A percentile compares a stretch with the other conserved stretches of the same genome.
Evolutionary conservation across 345 rosid species (phyloP).

Genomic region (Ricinus communis): DNA sequence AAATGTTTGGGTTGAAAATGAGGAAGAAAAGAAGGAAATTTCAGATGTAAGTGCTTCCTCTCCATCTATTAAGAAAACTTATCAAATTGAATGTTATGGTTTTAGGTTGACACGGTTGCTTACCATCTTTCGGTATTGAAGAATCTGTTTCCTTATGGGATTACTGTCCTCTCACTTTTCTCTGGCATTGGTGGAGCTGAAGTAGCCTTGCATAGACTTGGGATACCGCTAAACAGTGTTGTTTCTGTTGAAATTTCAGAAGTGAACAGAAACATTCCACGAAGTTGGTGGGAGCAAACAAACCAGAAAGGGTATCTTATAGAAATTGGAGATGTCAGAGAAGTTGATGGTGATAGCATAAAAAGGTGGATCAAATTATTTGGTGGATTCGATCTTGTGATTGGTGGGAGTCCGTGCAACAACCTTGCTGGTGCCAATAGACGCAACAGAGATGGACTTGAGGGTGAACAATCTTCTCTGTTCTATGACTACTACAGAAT

Average conservation of each 20-base stretch:
- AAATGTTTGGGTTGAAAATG: too few species aligned
- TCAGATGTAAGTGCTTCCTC: too few species aligned
- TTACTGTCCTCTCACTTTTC: slow-evolving; percentile 28
- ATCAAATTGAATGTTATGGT: neutral
- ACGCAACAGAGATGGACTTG: slow-evolving; percentile 26
- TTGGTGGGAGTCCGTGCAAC: slow-evolving; percentile 31
- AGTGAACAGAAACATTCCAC: slow-evolving; percentile 17
- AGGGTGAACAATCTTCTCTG: slow-evolving; percentile 32
- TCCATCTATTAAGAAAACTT: neutral
- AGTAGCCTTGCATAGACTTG: slow-evolving; percentile 27
- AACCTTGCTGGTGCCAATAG: slow-evolving; percentile 32
- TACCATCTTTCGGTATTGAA: slow-evolving; percentile 23
- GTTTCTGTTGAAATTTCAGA: slow-evolving; percentile 31
- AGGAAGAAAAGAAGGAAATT: too few species aligned
- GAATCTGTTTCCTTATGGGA: slow-evolving; percentile 13
- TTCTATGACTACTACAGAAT: slow-evolving; percentile 32
- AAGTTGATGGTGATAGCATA: slow-evolving; percentile 1
- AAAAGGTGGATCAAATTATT: slow-evolving; percentile 10
- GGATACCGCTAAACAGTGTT: slow-evolving; percentile 23
- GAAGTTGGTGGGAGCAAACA: slow-evolving; percentile 31
- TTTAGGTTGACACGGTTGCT: slow-evolving; percentile 26
- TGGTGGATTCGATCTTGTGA: slow-evolving; percentile 37
- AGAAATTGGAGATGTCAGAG: slow-evolving; percentile 16
- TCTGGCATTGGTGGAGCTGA: slow-evolving; percentile 41
- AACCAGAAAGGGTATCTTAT: slow-evolving; percentile 16